These are phyloP conservation scores for Zygnema cylindricum DNA, from an alignment of 139 green algal genomes.

Conservation along the genomic window DNA sequence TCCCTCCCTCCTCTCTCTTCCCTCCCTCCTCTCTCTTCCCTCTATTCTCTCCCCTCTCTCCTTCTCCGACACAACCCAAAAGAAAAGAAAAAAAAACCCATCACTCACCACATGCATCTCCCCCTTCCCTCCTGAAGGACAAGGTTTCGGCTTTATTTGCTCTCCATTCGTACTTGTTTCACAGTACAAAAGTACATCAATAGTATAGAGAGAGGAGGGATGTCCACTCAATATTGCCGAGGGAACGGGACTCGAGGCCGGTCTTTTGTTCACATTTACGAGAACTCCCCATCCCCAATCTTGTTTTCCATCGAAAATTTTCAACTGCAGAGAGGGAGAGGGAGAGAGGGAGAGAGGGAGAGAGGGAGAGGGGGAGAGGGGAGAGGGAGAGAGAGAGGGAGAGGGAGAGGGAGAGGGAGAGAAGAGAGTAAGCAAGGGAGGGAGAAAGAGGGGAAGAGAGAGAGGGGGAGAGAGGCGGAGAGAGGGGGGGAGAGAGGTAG, in stretches of 20 bases:
- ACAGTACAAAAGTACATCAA: constrained; percentile 75
- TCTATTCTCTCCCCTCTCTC: too few relatives aligned
- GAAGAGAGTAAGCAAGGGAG: too few relatives aligned
- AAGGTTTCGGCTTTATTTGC: constrained; percentile 40
- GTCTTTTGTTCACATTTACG: constrained; percentile 62
- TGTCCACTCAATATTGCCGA: not conserved
- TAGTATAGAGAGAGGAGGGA: constrained; percentile 62
- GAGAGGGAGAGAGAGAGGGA: not conserved
- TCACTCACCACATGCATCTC: constrained; percentile 79
- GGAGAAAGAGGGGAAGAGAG: not conserved
- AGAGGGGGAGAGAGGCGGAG: too few relatives aligned
- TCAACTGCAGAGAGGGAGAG: constrained; percentile 32
- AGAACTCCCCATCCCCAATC: constrained; percentile 90
- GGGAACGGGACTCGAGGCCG: not conserved
- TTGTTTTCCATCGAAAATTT: constrained; percentile 38
- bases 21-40: too few relatives aligned
- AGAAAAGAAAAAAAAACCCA: too few relatives aligned
- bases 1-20: too few relatives aligned
- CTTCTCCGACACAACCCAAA: too few relatives aligned
- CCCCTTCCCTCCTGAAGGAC: constrained; percentile 38
- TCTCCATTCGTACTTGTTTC: not conserved
- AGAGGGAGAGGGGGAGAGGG: too few relatives aligned
- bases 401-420: not conserved
- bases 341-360: not conserved
- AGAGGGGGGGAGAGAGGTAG: not conserved